phyloP scores from a whole-genome alignment of 2,329 filamentous ascomycete species.

The Trichoderma sp. region DNA sequence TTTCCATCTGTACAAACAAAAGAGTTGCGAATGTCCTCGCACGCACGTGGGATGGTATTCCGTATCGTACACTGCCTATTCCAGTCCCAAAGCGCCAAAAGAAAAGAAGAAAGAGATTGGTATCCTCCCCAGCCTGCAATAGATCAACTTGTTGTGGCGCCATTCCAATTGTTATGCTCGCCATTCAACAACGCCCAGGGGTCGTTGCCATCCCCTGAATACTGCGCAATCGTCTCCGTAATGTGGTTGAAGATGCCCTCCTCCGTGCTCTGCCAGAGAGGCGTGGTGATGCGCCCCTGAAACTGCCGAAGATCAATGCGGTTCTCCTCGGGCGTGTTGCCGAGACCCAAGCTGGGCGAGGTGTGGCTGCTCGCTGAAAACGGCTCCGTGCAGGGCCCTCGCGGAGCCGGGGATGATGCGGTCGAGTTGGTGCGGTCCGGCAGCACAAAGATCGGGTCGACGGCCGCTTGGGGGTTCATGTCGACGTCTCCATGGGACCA shows the following conservation, averaged over 20 bases:
- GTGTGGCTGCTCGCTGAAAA: constrained; percentile 38
- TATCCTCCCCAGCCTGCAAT: background rate
- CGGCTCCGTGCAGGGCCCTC: constrained; percentile 32
- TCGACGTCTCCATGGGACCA: constrained; percentile 6
- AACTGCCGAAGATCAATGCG: constrained; percentile 41
- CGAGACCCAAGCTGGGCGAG: constrained; percentile 39
- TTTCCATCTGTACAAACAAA: background rate
- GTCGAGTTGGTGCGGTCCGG: constrained; percentile 42
- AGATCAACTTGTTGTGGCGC: constrained; percentile 5
- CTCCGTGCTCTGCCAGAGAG: constrained; percentile 40
- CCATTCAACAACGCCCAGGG: constrained; percentile 39
- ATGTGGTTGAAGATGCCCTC: constrained; percentile 38
- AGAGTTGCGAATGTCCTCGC: constrained; percentile 22
- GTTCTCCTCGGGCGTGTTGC: constrained; percentile 44
- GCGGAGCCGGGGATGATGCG: constrained; percentile 38
- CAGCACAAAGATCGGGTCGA: constrained; percentile 30
- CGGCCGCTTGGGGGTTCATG: background rate
- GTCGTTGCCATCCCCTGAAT: constrained; percentile 34
- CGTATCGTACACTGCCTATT: constrained; percentile 27
- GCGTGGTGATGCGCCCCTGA: constrained; percentile 39
- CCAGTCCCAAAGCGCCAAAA: constrained; percentile 21
- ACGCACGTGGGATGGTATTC: background rate
- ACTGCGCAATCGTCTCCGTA: constrained; percentile 34
- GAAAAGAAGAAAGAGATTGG: background rate
- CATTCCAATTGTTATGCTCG: constrained; percentile 36